These are phyloP conservation scores for Emmonsiellopsis sp. DNA, from an alignment of 2,329 filamentous ascomycete genomes.

Conservation along the genomic window DNA sequence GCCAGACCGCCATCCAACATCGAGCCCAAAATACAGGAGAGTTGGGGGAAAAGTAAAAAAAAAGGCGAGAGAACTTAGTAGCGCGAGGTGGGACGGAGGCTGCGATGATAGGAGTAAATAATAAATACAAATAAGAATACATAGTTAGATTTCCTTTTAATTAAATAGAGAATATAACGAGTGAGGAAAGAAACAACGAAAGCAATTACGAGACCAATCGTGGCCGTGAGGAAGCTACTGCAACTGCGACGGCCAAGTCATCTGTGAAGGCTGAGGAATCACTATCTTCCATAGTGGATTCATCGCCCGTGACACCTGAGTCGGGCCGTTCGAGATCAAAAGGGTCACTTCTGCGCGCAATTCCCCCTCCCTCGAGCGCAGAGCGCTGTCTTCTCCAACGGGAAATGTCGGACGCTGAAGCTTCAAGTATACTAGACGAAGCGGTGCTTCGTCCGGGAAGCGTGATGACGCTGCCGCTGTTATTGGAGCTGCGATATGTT, in stretches of 20 bases:
- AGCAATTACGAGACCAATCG: neutral
- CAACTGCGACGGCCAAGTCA: neutral
- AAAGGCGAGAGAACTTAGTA: too few relatives aligned
- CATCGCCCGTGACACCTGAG: slow-evolving; percentile 2
- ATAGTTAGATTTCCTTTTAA: neutral
- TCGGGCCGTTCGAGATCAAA: slow-evolving; percentile 25
- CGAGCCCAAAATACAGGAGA: too few relatives aligned
- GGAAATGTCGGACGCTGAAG: slow-evolving; percentile 11
- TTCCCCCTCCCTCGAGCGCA: slow-evolving; percentile 12
- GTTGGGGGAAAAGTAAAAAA: too few relatives aligned
- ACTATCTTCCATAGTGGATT: neutral
- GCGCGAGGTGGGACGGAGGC: too few relatives aligned
- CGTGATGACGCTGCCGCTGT: slow-evolving; percentile 21
- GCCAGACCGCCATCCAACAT: too few relatives aligned
- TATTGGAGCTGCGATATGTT: slow-evolving; percentile 12
- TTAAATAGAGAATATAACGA: neutral
- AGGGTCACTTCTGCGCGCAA: slow-evolving; percentile 23
- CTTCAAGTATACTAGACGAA: neutral
- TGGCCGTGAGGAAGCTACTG: neutral
- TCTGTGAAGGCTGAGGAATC: neutral
- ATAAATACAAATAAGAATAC: neutral
- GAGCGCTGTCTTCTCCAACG: slow-evolving; percentile 10
- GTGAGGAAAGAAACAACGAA: too few relatives aligned
- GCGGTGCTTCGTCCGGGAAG: slow-evolving; percentile 19
- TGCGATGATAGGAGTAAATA: too few relatives aligned